Evolutionary conservation across 768 basidiomycete species (phyloP), one percentile per base, ranked within the genome.

Genomic region (Mycena floridula): DNA sequence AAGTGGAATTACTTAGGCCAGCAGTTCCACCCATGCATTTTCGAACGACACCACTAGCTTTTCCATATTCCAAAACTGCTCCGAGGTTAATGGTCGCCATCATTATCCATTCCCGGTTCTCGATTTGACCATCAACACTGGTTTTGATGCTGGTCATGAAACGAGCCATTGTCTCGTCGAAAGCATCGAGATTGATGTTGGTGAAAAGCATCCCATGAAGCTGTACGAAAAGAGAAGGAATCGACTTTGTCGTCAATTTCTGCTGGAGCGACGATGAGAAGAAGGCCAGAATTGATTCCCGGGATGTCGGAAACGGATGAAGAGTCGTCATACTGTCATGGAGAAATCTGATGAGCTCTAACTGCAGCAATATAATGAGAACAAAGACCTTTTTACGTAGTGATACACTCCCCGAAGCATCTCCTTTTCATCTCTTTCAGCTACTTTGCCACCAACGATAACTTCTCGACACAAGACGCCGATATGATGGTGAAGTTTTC

Each of bases 141-240:
- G 9, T 16, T 16, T 16, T 16, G 11, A 32, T 9, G 9, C 28
- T 32, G 28, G 28, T 9, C 42, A 92, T 73, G 59, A 94, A 88
- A 16, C 91, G 85, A 1, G 84, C 85, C 21, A 93, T 76, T 0
- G 84, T 83, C 11, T 82, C 72, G 35, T 77, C 66, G 58, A 98
- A 98, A 59, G 93, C 88, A 60, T 99, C 96, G n/a, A n/a, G n/a
- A n/a, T n/a, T n/a, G n/a, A n/a, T n/a, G n/a, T n/a, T n/a, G n/a
- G n/a, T n/a, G n/a, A 97, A 97, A 2, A 99, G 74, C 91, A 97
- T 94, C 23, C 96, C 94, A 47, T 98, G 96, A 1, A 99, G 69
- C 8, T 91, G 78, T 25, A 97, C 80, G 52, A 98, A 99, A 0
- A 96, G 73, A 22, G 93, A 91, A 0, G 73, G 74, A 2, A 67